These are phyloP conservation scores for Penicillium sp. DNA, from an alignment of 2,329 filamentous ascomycete species.

Conservation along the genomic window DNA sequence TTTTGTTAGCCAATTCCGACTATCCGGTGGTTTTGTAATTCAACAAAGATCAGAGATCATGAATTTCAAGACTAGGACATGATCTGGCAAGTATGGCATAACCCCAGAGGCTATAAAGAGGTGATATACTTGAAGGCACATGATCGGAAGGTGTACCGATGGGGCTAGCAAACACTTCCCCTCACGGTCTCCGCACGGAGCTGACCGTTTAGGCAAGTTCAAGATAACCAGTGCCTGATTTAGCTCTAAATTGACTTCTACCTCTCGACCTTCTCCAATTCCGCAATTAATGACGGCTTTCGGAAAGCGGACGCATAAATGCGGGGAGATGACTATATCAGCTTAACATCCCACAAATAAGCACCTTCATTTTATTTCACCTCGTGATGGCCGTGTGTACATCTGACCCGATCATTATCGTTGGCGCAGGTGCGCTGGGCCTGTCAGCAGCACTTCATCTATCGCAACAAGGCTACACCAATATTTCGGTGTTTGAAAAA, in stretches of 20 bases:
- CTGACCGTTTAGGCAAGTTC: background rate
- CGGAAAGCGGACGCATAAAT: constrained; percentile 1
- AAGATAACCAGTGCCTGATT: background rate
- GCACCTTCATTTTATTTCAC: background rate
- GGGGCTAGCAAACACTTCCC: background rate
- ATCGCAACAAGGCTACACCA: constrained; percentile 4
- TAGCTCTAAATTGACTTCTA: background rate
- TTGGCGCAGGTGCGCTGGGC: constrained; percentile 14
- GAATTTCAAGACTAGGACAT: no score
- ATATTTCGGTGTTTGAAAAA: constrained; percentile 7
- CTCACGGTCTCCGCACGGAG: constrained; percentile 4
- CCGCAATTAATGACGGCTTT: constrained; percentile 11
- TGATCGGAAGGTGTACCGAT: constrained; percentile 1
- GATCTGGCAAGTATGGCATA: no score
- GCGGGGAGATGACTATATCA: constrained; percentile 16
- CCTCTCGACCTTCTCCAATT: constrained; percentile 1
- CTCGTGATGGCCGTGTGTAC: constrained; percentile 20
- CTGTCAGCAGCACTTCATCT: constrained; percentile 9
- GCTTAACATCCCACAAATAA: background rate
- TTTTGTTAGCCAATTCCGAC: no score
- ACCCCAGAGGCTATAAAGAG: no score
- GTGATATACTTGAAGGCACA: background rate
- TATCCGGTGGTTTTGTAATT: no score
- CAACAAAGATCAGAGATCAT: no score
- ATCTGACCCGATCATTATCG: constrained; percentile 4